Conservation (phyloP, 768 basidiomycete species). For the Kwoniella sp. region DNA sequence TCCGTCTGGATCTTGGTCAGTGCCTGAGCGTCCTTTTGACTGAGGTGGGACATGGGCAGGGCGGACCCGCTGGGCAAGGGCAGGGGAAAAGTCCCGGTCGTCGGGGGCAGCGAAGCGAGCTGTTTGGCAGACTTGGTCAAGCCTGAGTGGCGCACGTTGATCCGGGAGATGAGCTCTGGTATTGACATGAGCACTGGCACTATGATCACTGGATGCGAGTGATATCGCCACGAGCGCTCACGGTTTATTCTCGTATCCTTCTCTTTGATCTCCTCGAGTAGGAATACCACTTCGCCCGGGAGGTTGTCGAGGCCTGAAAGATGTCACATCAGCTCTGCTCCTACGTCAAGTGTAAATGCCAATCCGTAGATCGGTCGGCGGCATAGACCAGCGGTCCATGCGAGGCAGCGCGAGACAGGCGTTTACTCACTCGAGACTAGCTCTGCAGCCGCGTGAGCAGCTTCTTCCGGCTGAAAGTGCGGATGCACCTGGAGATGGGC, state of each 20-base stretch:
- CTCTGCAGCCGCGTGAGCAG: slow-evolving; percentile 40
- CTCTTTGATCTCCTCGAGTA: slow-evolving; percentile 45
- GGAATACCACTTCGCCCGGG: slow-evolving; percentile 39
- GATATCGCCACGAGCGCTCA: slow-evolving; percentile 13
- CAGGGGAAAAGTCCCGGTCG: slow-evolving; percentile 22
- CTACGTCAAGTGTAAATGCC: too few species aligned
- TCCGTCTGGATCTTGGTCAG: slow-evolving; percentile 37
- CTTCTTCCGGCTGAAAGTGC: slow-evolving; percentile 42
- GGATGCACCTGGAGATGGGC: slow-evolving; percentile 23
- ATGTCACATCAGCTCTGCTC: background rate
- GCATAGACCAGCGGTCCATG: too few species aligned
- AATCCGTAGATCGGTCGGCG: too few species aligned
- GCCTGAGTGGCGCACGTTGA: slow-evolving; percentile 34
- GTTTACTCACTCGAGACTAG: slow-evolving; percentile 31
- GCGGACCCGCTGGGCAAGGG: slow-evolving; percentile 22
- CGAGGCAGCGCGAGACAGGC: too few species aligned
- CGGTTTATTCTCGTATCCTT: slow-evolving; percentile 42
- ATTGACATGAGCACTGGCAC: background rate
- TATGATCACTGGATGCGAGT: background rate
- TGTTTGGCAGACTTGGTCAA: slow-evolving; percentile 27
- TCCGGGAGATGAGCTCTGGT: slow-evolving; percentile 30
- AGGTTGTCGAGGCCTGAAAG: slow-evolving; percentile 43
- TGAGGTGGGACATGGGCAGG: slow-evolving; percentile 28
- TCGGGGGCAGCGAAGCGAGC: background rate
- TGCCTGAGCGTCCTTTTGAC: slow-evolving; percentile 34